Evolutionary conservation across 768 basidiomycete genomes (phyloP).

Genomic region (Trametes gibbosa): DNA sequence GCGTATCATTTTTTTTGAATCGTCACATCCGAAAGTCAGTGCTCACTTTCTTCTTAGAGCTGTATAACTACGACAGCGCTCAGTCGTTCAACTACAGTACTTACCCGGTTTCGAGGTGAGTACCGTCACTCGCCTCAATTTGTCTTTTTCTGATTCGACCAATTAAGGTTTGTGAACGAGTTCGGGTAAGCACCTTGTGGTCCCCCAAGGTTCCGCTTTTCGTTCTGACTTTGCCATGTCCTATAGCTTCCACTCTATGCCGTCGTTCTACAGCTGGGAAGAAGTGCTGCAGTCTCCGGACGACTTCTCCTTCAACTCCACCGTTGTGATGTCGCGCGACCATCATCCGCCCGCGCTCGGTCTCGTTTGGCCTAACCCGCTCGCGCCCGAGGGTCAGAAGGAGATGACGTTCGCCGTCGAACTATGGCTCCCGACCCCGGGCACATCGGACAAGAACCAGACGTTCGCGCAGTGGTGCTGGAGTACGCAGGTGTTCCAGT

Average conservation of each 20-base stretch:
- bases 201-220: background rate
- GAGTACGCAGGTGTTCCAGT: slow-evolving; percentile 59
- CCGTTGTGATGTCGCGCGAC: slow-evolving; percentile 52
- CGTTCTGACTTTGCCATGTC: background rate
- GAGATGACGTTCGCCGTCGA: slow-evolving; percentile 52
- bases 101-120: slow-evolving; percentile 46
- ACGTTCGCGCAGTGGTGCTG: slow-evolving; percentile 64
- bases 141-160: background rate
- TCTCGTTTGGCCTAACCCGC: slow-evolving; percentile 53
- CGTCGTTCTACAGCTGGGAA: slow-evolving; percentile 59
- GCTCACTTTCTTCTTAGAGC: slow-evolving; percentile 34
- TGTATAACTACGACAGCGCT: slow-evolving; percentile 52
- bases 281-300: slow-evolving; percentile 48
- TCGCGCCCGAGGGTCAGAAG: slow-evolving; percentile 47
- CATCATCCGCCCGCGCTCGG: slow-evolving; percentile 53
- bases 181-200: slow-evolving; percentile 40
- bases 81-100: slow-evolving; percentile 52
- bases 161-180: slow-evolving; percentile 51
- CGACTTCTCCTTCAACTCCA: slow-evolving; percentile 57
- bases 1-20: background rate
- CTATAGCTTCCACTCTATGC: slow-evolving; percentile 57
- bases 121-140: background rate
- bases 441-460: slow-evolving; percentile 45
- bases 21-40: background rate
- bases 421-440: slow-evolving; percentile 53